These are phyloP conservation scores for Pseudoperonospora humuli DNA, from an alignment of 352 stramenopile species.

Conservation along the genomic window DNA sequence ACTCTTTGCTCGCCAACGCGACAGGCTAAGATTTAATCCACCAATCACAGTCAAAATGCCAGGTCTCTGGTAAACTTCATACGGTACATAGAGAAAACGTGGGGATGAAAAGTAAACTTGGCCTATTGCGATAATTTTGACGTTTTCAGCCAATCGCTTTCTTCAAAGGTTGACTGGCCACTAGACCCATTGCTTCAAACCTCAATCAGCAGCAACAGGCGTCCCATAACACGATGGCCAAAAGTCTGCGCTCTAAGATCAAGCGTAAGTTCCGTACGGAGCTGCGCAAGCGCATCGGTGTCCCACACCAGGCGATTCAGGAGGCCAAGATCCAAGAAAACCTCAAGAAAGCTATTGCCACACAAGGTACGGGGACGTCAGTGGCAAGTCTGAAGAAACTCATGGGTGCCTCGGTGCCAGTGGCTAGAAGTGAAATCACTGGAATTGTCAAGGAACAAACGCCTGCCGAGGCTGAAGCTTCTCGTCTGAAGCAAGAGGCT, in stretches of 20 bases:
- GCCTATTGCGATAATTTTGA: too few relatives aligned
- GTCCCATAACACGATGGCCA: constrained; percentile 51
- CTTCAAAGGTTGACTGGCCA: constrained; percentile 20
- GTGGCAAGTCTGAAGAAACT: constrained; percentile 65
- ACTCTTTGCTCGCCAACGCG: too few relatives aligned
- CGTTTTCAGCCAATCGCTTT: constrained; percentile 9
- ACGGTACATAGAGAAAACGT: too few relatives aligned
- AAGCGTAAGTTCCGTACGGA: constrained; percentile 86
- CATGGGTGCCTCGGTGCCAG: constrained; percentile 45
- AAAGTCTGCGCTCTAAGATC: constrained; percentile 86
- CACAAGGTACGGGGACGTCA: constrained; percentile 54
- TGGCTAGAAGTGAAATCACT: constrained; percentile 36
- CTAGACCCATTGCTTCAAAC: not conserved
- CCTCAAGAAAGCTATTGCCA: constrained; percentile 70
- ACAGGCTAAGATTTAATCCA: too few relatives aligned
- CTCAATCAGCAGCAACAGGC: not conserved
- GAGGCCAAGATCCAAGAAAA: constrained; percentile 82
- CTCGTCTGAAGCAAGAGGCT: constrained; percentile 42
- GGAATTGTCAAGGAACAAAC: constrained; percentile 30
- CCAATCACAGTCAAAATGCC: too few relatives aligned
- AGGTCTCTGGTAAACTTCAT: too few relatives aligned
- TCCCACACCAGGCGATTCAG: constrained; percentile 59
- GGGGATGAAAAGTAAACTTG: too few relatives aligned
- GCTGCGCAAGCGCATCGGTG: constrained; percentile 73
- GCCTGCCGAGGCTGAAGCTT: constrained; percentile 33